Evolutionary conservation across 1,284 basidiomycete species (phyloP).

Genomic region (Rhodotorula sp.): DNA sequence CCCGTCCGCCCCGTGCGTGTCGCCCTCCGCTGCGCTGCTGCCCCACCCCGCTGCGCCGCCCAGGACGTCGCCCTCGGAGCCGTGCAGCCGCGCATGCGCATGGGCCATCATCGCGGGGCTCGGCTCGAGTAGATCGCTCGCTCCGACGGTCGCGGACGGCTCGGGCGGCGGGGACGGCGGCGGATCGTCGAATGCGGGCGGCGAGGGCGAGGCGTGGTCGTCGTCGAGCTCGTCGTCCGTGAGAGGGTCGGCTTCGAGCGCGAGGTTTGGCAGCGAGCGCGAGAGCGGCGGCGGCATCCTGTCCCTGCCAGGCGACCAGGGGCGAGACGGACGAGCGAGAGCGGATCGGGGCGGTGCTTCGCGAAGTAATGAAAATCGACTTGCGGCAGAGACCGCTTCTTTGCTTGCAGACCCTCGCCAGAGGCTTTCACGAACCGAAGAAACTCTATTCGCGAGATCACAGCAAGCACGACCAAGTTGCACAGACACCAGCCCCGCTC

Average conservation of each 20-base stretch:
- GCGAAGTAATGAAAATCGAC: too few relatives aligned
- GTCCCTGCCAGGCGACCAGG: background rate
- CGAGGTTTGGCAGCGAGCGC: conserved; percentile 10
- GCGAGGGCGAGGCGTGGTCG: background rate
- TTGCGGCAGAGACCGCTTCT: too few relatives aligned
- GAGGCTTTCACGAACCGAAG: background rate
- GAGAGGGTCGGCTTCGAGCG: background rate
- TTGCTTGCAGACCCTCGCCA: too few relatives aligned
- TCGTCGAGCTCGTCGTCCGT: conserved; percentile 1
- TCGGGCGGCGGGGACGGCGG: background rate
- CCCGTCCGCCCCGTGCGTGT: background rate
- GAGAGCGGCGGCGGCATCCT: background rate
- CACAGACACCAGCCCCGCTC: background rate
- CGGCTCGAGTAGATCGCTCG: too few relatives aligned
- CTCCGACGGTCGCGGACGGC: background rate
- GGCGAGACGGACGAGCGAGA: background rate
- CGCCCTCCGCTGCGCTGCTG: background rate
- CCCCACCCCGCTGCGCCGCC: background rate
- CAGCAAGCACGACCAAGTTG: background rate
- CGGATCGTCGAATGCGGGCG: background rate
- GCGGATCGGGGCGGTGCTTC: background rate
- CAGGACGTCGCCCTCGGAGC: too few relatives aligned
- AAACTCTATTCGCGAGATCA: too few relatives aligned
- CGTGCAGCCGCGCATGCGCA: too few relatives aligned
- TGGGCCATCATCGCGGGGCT: too few relatives aligned